A percentile compares a stretch with the other conserved stretches of the same genome.
Conservation (phyloP, 2,329 filamentous ascomycete genomes). For the Neofusicoccum sp. region DNA sequence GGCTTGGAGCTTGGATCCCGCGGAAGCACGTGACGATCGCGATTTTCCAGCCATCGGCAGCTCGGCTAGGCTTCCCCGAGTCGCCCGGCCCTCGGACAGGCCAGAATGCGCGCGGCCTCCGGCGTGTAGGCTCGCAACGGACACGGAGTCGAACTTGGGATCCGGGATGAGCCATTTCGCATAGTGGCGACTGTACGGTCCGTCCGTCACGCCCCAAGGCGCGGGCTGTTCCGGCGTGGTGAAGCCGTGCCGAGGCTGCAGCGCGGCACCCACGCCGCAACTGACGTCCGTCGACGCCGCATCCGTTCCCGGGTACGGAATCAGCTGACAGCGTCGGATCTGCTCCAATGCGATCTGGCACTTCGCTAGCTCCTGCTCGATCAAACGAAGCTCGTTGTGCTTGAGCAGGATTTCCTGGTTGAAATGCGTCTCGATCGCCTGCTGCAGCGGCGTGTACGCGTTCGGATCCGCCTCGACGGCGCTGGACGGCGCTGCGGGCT, state of each 20-base stretch:
- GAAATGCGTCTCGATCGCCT: constrained; percentile 82
- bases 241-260: constrained; percentile 64
- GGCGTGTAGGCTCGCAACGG: constrained; percentile 39
- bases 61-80: constrained; percentile 73
- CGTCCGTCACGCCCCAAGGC: constrained; percentile 87
- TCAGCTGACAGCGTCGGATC: constrained; percentile 85
- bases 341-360: constrained; percentile 94
- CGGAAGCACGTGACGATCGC: constrained; percentile 60
- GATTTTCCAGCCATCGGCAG: constrained; percentile 51
- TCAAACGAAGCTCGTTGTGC: constrained; percentile 89
- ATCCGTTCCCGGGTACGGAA: constrained; percentile 79
- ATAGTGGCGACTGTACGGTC: constrained; percentile 92
- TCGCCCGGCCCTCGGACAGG: constrained; percentile 70
- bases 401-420: constrained; percentile 90
- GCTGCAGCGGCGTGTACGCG: constrained; percentile 61
- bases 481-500: neutral
- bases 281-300: constrained; percentile 70
- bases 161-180: constrained; percentile 94
- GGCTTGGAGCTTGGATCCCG: constrained; percentile 46
- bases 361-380: constrained; percentile 95
- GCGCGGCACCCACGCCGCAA: constrained; percentile 71
- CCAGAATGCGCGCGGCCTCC: constrained; percentile 40
- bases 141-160: constrained; percentile 71
- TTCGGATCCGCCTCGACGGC: constrained; percentile 24
- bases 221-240: constrained; percentile 75